phyloP scores from a whole-genome alignment of 352 stramenopile genomes.

The Globisporangium middletonii region DNA sequence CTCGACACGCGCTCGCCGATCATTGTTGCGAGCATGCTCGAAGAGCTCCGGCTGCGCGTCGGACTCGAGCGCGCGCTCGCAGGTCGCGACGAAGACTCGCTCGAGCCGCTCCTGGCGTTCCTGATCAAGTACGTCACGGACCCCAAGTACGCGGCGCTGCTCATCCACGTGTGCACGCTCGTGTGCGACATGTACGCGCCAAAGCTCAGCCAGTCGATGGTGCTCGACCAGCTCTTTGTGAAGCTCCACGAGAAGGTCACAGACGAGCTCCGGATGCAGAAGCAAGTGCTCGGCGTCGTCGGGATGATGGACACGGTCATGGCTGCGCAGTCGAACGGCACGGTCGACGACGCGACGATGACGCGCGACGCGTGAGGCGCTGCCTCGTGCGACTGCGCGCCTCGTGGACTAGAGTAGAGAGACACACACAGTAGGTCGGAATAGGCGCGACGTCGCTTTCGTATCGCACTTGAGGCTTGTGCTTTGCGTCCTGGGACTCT shows the following conservation, averaged over 20 bases:
- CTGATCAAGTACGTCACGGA: conserved; percentile 94
- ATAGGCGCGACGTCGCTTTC: no score
- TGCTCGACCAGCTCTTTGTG: conserved; percentile 93
- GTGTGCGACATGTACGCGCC: conserved; percentile 92
- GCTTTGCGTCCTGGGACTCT: no score
- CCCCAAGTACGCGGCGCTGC: conserved; percentile 89
- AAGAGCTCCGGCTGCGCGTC: conserved; percentile 91
- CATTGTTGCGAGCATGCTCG: conserved; percentile 91
- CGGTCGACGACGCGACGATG: conserved; percentile 20
- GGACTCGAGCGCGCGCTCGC: conserved; percentile 87
- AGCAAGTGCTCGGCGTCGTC: conserved; percentile 79
- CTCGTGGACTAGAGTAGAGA: not conserved
- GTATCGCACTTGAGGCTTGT: no score
- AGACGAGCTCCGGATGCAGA: conserved; percentile 82
- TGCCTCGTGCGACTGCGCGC: no score
- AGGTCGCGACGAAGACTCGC: conserved; percentile 91
- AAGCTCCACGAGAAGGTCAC: conserved; percentile 88
- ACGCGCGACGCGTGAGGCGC: conserved; percentile 10
- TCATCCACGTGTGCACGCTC: conserved; percentile 91
- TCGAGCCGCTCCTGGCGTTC: conserved; percentile 94
- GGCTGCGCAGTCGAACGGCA: conserved; percentile 73
- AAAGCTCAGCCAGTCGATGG: conserved; percentile 87
- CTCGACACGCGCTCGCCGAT: conserved; percentile 88
- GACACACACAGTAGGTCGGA: not conserved
- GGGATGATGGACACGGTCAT: conserved; percentile 90